These are phyloP conservation scores for Onygenales sp. DNA, from an alignment of 2,329 filamentous ascomycete species.

Conservation along the genomic window DNA sequence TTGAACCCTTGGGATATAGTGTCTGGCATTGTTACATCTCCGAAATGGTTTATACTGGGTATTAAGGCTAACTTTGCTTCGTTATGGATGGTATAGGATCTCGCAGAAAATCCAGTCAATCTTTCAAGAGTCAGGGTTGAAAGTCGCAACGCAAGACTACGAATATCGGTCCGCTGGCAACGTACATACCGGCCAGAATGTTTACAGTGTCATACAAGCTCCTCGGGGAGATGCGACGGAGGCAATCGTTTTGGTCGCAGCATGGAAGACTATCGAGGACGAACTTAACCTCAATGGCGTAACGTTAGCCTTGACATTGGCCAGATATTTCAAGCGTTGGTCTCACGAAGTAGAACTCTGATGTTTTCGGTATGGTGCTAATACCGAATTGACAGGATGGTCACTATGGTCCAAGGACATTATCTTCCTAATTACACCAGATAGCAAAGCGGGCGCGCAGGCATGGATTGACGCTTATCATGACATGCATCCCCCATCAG, in stretches of 20 bases:
- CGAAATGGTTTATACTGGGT: background rate
- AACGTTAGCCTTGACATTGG: conserved; percentile 73
- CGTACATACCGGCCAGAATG: conserved; percentile 70
- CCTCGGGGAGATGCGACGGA: conserved; percentile 94
- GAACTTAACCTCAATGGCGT: conserved; percentile 80
- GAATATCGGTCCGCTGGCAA: conserved; percentile 71
- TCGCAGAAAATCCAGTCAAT: conserved; percentile 67
- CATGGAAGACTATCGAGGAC: conserved; percentile 74
- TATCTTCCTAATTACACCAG: conserved; percentile 78
- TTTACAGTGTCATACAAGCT: conserved; percentile 87
- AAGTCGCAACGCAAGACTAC: conserved; percentile 81
- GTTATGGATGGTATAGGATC: conserved; percentile 25
- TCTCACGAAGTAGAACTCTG: background rate
- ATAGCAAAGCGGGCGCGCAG: conserved; percentile 82
- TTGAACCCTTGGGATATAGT: too few species aligned
- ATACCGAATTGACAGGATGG: conserved; percentile 51
- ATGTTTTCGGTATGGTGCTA: background rate
- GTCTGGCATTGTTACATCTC: too few species aligned
- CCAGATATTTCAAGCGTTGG: conserved; percentile 83
- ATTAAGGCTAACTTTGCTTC: background rate
- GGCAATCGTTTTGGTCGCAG: conserved; percentile 83
- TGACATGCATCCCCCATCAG: conserved; percentile 64
- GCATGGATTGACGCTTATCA: conserved; percentile 98
- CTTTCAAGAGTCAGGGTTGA: conserved; percentile 69
- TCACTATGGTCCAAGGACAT: conserved; percentile 99